Evolutionary conservation across 345 rosid species (phyloP).

Genomic region (Gossypium turneri): DNA sequence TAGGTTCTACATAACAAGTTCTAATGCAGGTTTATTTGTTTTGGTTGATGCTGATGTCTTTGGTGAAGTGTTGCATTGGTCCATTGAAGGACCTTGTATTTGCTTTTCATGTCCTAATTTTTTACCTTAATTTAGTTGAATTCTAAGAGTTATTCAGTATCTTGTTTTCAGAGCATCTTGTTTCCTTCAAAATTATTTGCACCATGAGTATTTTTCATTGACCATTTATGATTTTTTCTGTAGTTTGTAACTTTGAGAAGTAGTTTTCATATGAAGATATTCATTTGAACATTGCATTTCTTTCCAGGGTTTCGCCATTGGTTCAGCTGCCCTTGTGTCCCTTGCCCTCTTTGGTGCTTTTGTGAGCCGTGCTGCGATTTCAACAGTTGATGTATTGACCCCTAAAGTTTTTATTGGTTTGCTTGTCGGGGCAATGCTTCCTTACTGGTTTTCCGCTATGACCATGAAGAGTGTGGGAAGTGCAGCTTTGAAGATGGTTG

Average conservation of each 20-base stretch:
- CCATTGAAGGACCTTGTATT: background rate
- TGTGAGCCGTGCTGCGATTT: conserved; percentile 82
- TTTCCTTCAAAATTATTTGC: background rate
- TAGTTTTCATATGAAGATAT: background rate
- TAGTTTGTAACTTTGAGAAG: background rate
- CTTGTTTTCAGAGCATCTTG: background rate
- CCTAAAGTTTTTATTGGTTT: conserved; percentile 91
- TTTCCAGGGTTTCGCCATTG: conserved; percentile 63
- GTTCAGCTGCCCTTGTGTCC: conserved; percentile 77
- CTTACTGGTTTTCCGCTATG: conserved; percentile 99
- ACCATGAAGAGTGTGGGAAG: conserved; percentile 98
- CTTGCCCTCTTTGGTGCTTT: conserved; percentile 94
- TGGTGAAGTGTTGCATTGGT: background rate
- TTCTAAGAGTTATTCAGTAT: background rate
- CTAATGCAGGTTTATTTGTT: background rate
- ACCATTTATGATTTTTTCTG: background rate
- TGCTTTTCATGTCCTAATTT: background rate
- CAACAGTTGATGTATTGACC: conserved; percentile 80
- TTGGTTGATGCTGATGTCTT: background rate
- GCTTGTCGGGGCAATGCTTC: conserved; percentile 94
- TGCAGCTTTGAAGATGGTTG: conserved; percentile 95
- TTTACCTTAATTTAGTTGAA: background rate
- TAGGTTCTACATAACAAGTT: background rate
- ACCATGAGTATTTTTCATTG: background rate
- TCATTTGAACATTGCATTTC: conserved; percentile 21